Evolutionary conservation across 495 filamentous ascomycete species (phyloP).

Genomic region (Neurospora sp.): DNA sequence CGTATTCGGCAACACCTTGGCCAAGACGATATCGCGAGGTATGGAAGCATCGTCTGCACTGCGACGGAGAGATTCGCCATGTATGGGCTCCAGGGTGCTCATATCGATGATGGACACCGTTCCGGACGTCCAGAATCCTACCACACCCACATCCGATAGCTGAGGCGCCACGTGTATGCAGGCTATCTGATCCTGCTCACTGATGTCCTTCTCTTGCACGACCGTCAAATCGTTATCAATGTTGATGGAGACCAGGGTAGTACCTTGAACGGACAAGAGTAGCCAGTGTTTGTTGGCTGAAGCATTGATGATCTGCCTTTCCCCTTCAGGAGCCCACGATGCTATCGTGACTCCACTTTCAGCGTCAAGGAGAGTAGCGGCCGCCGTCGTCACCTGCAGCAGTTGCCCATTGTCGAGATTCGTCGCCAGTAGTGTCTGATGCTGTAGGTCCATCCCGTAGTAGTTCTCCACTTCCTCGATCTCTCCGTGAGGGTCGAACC

Average conservation of each 20-base stretch:
- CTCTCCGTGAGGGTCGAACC: conserved; percentile 62
- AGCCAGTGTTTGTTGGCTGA: conserved; percentile 60
- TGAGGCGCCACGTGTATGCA: conserved; percentile 54
- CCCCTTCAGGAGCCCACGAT: conserved; percentile 53
- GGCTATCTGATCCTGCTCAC: conserved; percentile 63
- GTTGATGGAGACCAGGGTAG: conserved; percentile 54
- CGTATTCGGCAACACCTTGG: conserved; percentile 51
- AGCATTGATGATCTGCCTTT: conserved; percentile 61
- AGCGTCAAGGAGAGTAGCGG: conserved; percentile 52
- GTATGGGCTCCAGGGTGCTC: conserved; percentile 45
- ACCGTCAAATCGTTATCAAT: conserved; percentile 48
- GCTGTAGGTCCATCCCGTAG: conserved; percentile 54
- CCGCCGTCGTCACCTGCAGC: conserved; percentile 66
- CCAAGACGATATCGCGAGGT: conserved; percentile 72
- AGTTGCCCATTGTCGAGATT: conserved; percentile 54
- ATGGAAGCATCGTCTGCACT: conserved; percentile 60
- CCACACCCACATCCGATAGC: conserved; percentile 48
- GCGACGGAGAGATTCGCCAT: conserved; percentile 35
- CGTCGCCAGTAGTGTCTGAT: conserved; percentile 61
- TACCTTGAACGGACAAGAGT: conserved; percentile 65
- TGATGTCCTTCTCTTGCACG: conserved; percentile 47
- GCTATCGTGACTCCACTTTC: conserved; percentile 59
- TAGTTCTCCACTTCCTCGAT: conserved; percentile 77
- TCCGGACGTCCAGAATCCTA: conserved; percentile 77
- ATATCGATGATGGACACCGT: conserved; percentile 61